Evolutionary conservation across 208 protist species (phyloP).

Genomic region (Leishmania guyanensis): DNA sequence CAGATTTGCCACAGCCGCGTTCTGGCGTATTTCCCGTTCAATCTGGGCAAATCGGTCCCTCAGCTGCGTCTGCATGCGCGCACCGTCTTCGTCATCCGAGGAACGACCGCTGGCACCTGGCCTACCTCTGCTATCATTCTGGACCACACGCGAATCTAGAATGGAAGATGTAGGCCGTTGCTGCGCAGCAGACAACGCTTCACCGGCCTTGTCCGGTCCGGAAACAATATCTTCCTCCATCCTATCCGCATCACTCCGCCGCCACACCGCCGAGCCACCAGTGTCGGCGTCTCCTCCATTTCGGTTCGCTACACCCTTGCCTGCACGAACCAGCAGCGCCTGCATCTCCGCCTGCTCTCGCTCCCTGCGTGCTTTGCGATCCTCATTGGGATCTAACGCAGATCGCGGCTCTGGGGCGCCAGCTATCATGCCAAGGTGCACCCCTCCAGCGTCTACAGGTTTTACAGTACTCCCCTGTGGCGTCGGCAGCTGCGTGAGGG

Average conservation of each 20-base stretch:
- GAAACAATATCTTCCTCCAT: background rate
- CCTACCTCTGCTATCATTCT: background rate
- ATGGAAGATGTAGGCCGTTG: background rate
- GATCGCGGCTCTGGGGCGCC: background rate
- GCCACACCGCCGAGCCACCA: background rate
- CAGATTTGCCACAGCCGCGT: conserved; percentile 11
- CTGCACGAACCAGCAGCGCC: conserved; percentile 12
- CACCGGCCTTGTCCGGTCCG: background rate
- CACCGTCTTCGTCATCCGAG: conserved; percentile 26
- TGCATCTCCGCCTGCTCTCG: conserved; percentile 32
- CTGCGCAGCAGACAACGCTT: background rate
- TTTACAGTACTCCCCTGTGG: background rate
- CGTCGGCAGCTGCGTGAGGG: background rate
- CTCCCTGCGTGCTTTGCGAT: conserved; percentile 13
- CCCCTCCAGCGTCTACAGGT: background rate
- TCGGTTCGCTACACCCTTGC: background rate
- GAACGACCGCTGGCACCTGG: background rate
- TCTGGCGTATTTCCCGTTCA: conserved; percentile 18
- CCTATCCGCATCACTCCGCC: background rate
- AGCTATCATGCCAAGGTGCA: background rate
- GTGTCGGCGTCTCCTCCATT: background rate
- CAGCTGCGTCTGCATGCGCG: conserved; percentile 18
- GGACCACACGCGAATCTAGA: background rate
- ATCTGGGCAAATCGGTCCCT: conserved; percentile 27
- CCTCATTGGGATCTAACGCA: conserved; percentile 7